phyloP scores from a whole-genome alignment of 208 protist species.

The Trypanosoma conorhini region DNA sequence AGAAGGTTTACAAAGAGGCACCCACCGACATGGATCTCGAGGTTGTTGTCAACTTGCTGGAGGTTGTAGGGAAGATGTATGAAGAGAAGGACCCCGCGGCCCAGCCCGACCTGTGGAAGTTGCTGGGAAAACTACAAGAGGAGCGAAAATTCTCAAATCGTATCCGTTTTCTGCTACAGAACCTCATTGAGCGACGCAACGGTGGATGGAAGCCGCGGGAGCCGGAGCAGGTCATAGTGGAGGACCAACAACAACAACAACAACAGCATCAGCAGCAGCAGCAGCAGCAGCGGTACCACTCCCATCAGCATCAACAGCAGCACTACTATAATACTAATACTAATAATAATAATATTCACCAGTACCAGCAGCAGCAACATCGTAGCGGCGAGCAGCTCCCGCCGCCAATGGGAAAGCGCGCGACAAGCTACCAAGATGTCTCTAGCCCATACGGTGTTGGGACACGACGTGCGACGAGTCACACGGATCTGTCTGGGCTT shows the following conservation, averaged over 20 bases:
- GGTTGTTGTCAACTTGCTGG: conserved; percentile 79
- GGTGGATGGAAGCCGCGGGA: conserved; percentile 70
- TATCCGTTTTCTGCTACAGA: conserved; percentile 87
- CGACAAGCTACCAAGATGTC: conserved; percentile 25
- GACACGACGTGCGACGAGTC: conserved; percentile 48
- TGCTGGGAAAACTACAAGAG: conserved; percentile 44
- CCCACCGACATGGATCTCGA: conserved; percentile 73
- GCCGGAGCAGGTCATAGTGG: conserved; percentile 25
- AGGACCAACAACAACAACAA: conserved; percentile 24
- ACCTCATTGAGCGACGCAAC: conserved; percentile 74
- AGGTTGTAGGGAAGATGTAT: conserved; percentile 81
- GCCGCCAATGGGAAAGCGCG: conserved; percentile 13
- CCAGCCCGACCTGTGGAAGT: conserved; percentile 44
- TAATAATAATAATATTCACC: conserved; percentile 7
- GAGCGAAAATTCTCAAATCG: conserved; percentile 62
- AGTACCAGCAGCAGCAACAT: conserved; percentile 24
- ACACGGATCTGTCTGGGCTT: conserved; percentile 35
- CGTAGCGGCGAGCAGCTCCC: conserved; percentile 12
- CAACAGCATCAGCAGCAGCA: conserved; percentile 25
- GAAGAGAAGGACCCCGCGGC: conserved; percentile 44
- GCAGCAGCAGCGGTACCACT: conserved; percentile 14
- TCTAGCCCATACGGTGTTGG: conserved; percentile 11
- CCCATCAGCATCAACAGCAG: conserved; percentile 19
- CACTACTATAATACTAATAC: conserved; percentile 23
- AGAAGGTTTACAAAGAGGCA: conserved; percentile 24